phyloP scores from a whole-genome alignment of 2,329 filamentous ascomycete species.

The Exophiala dermatitidis region DNA sequence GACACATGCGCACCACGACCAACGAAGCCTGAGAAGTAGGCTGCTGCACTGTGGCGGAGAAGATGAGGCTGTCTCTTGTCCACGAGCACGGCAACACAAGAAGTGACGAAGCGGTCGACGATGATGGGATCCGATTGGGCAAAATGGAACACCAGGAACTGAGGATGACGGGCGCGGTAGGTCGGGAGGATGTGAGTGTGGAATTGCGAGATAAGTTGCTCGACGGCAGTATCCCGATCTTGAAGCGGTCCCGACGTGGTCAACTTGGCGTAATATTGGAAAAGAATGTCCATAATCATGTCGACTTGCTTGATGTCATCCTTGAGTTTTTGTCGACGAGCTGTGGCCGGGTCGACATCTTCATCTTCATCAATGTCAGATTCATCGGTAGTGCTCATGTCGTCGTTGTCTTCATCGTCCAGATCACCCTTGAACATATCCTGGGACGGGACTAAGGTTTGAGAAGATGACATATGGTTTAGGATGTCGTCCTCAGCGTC shows the following conservation, averaged over 20 bases:
- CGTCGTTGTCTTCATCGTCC: constrained; percentile 32
- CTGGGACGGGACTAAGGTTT: constrained; percentile 26
- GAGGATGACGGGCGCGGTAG: constrained; percentile 84
- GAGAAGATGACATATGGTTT: constrained; percentile 40
- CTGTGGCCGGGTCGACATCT: constrained; percentile 43
- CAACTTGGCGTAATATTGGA: constrained; percentile 65
- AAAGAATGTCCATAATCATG: constrained; percentile 77
- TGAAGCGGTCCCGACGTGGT: constrained; percentile 40
- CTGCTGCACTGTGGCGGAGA: constrained; percentile 73
- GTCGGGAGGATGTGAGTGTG: constrained; percentile 81
- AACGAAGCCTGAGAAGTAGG: constrained; percentile 91
- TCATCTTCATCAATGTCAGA: constrained; percentile 63
- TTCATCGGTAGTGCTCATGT: constrained; percentile 47
- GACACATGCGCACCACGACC: constrained; percentile 80
- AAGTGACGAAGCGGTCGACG: constrained; percentile 73
- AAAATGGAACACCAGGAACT: constrained; percentile 95
- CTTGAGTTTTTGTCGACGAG: constrained; percentile 62
- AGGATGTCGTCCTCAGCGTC: constrained; percentile 70
- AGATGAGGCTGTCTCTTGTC: constrained; percentile 63
- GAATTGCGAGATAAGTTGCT: constrained; percentile 77
- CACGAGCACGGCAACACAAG: constrained; percentile 65
- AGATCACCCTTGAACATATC: constrained; percentile 48
- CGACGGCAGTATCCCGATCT: constrained; percentile 64
- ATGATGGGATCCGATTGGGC: constrained; percentile 72
- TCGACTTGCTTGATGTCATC: constrained; percentile 88